Evolutionary conservation across 2,329 filamentous ascomycete genomes (phyloP).

Genomic region (Penicillium sp.): DNA sequence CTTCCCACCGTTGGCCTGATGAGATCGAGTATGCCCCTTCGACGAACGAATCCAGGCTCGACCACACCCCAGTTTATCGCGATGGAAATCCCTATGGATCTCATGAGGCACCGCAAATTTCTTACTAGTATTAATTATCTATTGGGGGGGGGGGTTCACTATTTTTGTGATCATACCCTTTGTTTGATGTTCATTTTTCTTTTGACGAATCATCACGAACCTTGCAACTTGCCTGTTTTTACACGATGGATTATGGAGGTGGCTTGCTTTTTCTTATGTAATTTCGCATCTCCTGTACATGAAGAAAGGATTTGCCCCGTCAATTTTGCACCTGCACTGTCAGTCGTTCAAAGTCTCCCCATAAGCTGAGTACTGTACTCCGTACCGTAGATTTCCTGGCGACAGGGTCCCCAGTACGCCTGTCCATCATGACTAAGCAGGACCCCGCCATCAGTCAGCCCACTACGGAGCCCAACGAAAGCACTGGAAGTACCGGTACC

Average conservation of each 20-base stretch:
- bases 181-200: background rate
- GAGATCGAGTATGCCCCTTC: conserved; percentile 30
- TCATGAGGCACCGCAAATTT: conserved; percentile 14
- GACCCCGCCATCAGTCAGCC: conserved; percentile 17
- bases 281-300: background rate
- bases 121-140: conserved; percentile 16
- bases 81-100: conserved; percentile 19
- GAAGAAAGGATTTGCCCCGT: background rate
- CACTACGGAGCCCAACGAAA: conserved; percentile 5
- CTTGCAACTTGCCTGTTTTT: background rate
- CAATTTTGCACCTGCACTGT: too few relatives aligned
- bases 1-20: conserved; percentile 28
- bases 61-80: conserved; percentile 8
- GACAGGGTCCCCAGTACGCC: background rate
- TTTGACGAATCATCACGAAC: background rate
- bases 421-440: background rate
- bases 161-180: conserved; percentile 6
- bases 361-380: background rate
- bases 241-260: too few relatives aligned
- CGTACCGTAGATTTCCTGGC: background rate
- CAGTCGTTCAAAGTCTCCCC: background rate
- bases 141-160: background rate
- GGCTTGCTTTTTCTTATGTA: background rate
- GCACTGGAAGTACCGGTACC: conserved; percentile 15
- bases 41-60: background rate